phyloP scores from a whole-genome alignment of 2,329 filamentous ascomycete genomes.

The Tolypocladium tundrense region DNA sequence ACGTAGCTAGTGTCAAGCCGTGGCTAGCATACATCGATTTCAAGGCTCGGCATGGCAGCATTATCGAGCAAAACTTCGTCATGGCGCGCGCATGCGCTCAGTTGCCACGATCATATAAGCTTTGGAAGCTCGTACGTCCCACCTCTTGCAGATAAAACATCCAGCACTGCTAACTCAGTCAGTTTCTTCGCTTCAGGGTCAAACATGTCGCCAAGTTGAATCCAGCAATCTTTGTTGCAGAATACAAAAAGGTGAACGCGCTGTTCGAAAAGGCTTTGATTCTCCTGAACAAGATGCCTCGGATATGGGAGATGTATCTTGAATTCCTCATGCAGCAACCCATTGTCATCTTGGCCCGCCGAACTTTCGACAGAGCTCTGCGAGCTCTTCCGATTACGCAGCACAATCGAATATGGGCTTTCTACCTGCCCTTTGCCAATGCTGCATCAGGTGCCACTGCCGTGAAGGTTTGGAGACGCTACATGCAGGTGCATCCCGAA shows the following conservation, averaged over 20 bases:
- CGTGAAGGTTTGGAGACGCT: conserved; percentile 86
- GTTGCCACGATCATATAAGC: conserved; percentile 89
- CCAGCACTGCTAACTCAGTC: conserved; percentile 2
- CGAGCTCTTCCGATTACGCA: conserved; percentile 88
- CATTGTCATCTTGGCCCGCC: conserved; percentile 75
- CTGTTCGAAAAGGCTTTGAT: conserved; percentile 89
- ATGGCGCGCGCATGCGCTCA: conserved; percentile 87
- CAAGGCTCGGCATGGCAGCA: conserved; percentile 76
- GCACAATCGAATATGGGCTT: conserved; percentile 88
- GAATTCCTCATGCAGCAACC: conserved; percentile 84
- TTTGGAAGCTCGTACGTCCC: conserved; percentile 77
- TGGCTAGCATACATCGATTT: conserved; percentile 92
- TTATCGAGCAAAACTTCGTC: conserved; percentile 75
- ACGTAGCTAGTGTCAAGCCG: conserved; percentile 76
- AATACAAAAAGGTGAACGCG: conserved; percentile 89
- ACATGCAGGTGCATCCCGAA: conserved; percentile 95
- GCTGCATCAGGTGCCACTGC: conserved; percentile 85
- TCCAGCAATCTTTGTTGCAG: conserved; percentile 63
- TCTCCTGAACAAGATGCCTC: conserved; percentile 96
- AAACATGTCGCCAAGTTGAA: conserved; percentile 77
- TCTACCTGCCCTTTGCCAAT: conserved; percentile 85
- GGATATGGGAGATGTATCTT: conserved; percentile 97
- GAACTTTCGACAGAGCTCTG: conserved; percentile 84
- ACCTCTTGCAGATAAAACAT: not conserved
- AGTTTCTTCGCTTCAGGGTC: conserved; percentile 79